Percentiles rank a stretch among this genome's conserved stretches.
Conservation (phyloP, 495 filamentous ascomycete species). For the Emericellopsis terricola region DNA sequence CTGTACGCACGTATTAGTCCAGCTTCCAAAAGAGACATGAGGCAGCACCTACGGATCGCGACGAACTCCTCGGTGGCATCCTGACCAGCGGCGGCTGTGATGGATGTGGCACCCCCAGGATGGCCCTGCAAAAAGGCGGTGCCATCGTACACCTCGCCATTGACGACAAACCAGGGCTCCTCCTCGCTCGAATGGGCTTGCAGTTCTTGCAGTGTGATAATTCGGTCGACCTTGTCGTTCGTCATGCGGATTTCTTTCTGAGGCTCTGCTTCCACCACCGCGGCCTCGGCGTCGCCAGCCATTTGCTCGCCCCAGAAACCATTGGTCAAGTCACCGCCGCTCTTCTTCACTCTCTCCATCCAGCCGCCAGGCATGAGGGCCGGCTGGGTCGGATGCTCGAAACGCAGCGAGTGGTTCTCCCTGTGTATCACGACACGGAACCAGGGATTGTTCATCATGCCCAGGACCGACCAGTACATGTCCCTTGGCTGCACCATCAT, state of each 20-base stretch:
- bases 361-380: constrained; percentile 66
- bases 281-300: constrained; percentile 33
- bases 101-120: constrained; percentile 80
- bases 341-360: constrained; percentile 92
- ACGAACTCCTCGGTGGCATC: constrained; percentile 91
- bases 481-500: constrained; percentile 79
- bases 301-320: constrained; percentile 73
- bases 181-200: constrained; percentile 45
- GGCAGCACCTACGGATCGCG: constrained; percentile 54
- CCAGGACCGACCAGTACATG: constrained; percentile 93
- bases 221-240: constrained; percentile 42
- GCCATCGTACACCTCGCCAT: constrained; percentile 87
- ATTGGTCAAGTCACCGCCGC: constrained; percentile 64
- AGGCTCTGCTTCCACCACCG: constrained; percentile 16
- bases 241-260: constrained; percentile 65
- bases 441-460: constrained; percentile 99
- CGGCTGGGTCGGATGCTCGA: constrained; percentile 86
- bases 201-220: constrained; percentile 56
- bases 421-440: constrained; percentile 65
- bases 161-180: constrained; percentile 72
- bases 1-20: constrained; percentile 20
- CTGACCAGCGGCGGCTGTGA: constrained; percentile 64
- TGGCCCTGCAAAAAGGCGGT: constrained; percentile 69
- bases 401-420: constrained; percentile 47
- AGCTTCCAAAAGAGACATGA: constrained; percentile 2